Base-by-base conservation (phyloP, 768 basidiomycete genomes). In the Phanerochaete carnosa region DNA sequence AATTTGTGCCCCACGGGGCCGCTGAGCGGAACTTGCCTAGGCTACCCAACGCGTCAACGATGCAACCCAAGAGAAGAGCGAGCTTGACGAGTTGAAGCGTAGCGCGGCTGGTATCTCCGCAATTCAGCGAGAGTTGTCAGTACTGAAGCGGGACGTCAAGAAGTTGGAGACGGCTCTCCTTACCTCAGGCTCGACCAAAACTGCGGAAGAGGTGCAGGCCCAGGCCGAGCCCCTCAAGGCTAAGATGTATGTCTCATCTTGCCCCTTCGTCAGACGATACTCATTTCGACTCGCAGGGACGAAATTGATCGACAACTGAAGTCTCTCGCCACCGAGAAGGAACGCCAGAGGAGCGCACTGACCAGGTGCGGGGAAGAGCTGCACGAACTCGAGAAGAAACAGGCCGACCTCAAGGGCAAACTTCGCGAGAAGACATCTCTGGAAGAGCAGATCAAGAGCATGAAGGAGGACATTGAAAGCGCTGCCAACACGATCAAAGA, bases 121-220 rank as follows among this genome's bases (percentile, higher is more conserved):
- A 52, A 76, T 87, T 22, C 83, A 83, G 56, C 78, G 75, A 66
- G 87, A 92, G 64, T 72, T 86, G 35, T 78, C 83, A 56, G 77
- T 77, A 15, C 79, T 93, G 19, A 78, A 80, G 55, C 75, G 80
- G 45, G 92, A 94, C 39, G 82, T 89, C 47, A 62, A 71, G 9
- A 75, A 78, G 50, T 75, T 94, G 47, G 92, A 97, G 72, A 75
- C 76, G 50, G 85, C 90, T 50, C 80, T 99, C 16, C 75, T 80
- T 22, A 74, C 81, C 7, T 86, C 86, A 1, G 95, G 95, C 1
- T 89, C 88, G 33, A 82, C 84, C 15, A 92, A 86, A 73, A 94
- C 95, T 1, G 83, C 84, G 0, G 91, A 94, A 49, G 94, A 95
- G 50, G 88, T 98, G 16, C 90, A 98, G 71, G 74, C 66, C 26